A percentile compares a stretch with the other conserved stretches of the same genome.
phyloP scores from a whole-genome alignment of 305 asterid species.

The Vinca major region DNA sequence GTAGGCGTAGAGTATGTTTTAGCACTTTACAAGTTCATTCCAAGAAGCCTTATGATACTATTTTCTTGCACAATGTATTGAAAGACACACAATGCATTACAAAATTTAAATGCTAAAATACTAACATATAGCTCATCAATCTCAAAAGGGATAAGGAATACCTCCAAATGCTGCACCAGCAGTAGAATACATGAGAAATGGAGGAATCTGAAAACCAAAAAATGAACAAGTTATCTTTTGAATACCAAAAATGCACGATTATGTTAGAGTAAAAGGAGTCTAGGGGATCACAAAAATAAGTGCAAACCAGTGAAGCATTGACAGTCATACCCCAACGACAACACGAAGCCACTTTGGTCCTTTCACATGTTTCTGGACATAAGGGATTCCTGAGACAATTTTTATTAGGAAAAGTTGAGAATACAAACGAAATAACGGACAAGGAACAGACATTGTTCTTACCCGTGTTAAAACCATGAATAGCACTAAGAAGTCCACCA shows the following conservation, averaged over 20 bases:
- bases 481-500: conserved; percentile 69
- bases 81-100: too few species aligned
- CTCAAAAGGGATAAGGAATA: conserved; percentile 21
- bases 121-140: background rate
- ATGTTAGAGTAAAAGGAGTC: background rate
- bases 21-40: background rate
- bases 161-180: conserved; percentile 79
- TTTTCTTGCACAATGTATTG: too few species aligned
- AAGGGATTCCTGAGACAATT: conserved; percentile 52
- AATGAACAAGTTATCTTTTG: conserved; percentile 2
- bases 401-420: background rate
- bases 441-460: background rate
- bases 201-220: conserved; percentile 26
- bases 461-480: conserved; percentile 69
- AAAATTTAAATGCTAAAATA: background rate
- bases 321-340: conserved; percentile 50
- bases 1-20: background rate
- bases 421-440: background rate
- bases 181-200: conserved; percentile 23
- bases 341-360: conserved; percentile 81
- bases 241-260: background rate
- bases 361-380: conserved; percentile 49
- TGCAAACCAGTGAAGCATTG: background rate
- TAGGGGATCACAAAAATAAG: background rate
- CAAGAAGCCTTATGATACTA: background rate